Evolutionary conservation across 495 filamentous ascomycete genomes (phyloP), one percentile per base, ranked within the genome.

Genomic region (Aspergillus saccharolyticus): DNA sequence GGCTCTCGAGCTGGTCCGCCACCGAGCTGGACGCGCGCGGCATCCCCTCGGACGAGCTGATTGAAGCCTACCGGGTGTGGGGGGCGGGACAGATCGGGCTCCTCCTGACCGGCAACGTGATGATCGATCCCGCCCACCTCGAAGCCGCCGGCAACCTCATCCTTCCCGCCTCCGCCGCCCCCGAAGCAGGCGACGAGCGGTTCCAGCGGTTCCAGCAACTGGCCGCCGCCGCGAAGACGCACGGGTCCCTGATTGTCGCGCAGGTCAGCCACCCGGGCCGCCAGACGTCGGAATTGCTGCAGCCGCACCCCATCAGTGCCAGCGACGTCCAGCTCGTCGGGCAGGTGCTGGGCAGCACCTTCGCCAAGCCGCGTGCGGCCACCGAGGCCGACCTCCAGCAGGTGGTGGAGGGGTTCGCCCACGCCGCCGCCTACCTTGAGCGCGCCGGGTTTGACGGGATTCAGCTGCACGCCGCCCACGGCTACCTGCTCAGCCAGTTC

Each of bases 251-350:
- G 46, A 66, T 83, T 45, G 63, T 86, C 22, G 80, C 69, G 5
- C 84, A 87, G 63, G 69, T 86, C 53, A 80, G 73, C 66, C 84
- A 86, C 63, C 82, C 83, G 1, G 84, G 84, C 15, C 81, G 84
- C 3, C 83, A 87, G 66, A 70, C 67, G 18, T 49, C 64, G 9
- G 63, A 69, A 8, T 69, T 45, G 4, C 71, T 84, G 50, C 78
- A 85, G 56, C 60, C 63, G 44, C 53, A 85, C 64, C 81, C 84
- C 2, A 68, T 87, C 22, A 79, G 76, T 8, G 83, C 84, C 8
- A 81, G 76, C 45, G 83, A 81, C 57, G 74, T 87, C 12, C 80
- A 85, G 55, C 69, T 85, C 1, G 70, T 73, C 42, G 71, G 65
- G 18, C 62, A 66, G n/a, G 50, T 70, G 22, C 71, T 74, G 69